Conservation (phyloP, 2,329 filamentous ascomycete species). For the Cercospora sp. region DNA sequence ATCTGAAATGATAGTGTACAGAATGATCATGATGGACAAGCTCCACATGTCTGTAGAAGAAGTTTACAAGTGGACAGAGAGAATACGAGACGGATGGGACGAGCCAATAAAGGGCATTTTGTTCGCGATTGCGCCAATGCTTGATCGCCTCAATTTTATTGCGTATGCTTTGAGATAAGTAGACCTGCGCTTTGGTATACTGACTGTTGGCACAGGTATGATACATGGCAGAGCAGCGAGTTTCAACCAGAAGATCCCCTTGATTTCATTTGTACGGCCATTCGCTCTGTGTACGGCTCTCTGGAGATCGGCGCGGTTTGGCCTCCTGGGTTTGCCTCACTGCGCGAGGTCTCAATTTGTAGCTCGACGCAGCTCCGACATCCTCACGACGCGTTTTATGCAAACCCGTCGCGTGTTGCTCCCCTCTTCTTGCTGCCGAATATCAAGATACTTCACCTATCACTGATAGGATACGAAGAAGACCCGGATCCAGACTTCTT, state of each 20-base stretch:
- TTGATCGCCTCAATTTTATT: conserved; percentile 24
- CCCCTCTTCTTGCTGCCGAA: conserved; percentile 22
- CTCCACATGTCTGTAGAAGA: conserved; percentile 10
- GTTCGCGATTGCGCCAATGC: conserved; percentile 15
- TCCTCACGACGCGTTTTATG: conserved; percentile 22
- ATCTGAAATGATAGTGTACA: conserved; percentile 10
- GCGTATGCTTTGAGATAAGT: background rate
- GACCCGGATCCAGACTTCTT: conserved; percentile 8
- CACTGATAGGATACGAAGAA: conserved; percentile 16
- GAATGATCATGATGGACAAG: conserved; percentile 9
- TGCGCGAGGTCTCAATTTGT: conserved; percentile 23
- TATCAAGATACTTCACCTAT: conserved; percentile 22
- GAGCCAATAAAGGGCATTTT: conserved; percentile 25
- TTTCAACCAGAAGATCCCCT: conserved; percentile 6
- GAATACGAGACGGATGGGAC: conserved; percentile 18
- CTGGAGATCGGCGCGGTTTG: background rate
- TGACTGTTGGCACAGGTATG: conserved; percentile 1
- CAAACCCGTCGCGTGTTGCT: conserved; percentile 14
- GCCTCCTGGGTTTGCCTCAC: conserved; percentile 20
- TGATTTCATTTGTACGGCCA: background rate
- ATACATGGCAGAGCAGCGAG: background rate
- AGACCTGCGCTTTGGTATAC: background rate
- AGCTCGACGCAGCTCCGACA: conserved; percentile 15
- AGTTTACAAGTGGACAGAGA: conserved; percentile 10
- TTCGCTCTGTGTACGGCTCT: background rate